These are phyloP conservation scores for Beauveria caledonica DNA, from an alignment of 2,329 filamentous ascomycete species.

Conservation along the genomic window DNA sequence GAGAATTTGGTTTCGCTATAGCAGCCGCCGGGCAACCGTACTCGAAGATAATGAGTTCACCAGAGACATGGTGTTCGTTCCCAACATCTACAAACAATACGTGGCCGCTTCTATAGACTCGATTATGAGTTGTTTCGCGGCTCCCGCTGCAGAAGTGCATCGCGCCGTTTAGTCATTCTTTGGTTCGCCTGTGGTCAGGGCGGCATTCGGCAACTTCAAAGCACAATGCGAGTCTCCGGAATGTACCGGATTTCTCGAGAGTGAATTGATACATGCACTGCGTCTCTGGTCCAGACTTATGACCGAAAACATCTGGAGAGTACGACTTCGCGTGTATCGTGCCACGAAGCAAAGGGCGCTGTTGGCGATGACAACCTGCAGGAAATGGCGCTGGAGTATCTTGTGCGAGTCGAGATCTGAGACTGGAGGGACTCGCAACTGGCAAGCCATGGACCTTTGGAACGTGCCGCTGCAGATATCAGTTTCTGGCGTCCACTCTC, in stretches of 20 bases:
- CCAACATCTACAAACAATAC: neutral
- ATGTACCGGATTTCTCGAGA: neutral
- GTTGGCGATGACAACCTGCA: neutral
- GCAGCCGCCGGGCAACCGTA: neutral
- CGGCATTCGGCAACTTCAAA: neutral
- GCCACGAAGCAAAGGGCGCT: neutral
- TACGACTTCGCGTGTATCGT: neutral
- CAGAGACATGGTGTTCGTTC: neutral
- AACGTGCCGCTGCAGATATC: neutral
- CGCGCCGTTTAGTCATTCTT: neutral
- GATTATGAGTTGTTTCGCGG: neutral
- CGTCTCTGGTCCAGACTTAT: neutral
- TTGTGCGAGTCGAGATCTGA: slow-evolving; percentile 3
- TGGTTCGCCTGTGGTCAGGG: neutral
- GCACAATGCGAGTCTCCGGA: neutral
- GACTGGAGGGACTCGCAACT: neutral
- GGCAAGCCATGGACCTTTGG: slow-evolving; percentile 5
- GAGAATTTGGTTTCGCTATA: neutral
- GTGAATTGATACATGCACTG: neutral
- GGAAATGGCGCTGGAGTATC: slow-evolving; percentile 13
- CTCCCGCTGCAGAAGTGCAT: neutral
- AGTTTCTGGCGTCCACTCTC: slow-evolving; percentile 7
- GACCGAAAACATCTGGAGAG: neutral
- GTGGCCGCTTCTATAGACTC: neutral
- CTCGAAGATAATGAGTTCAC: slow-evolving; percentile 2